These are phyloP conservation scores for Aristolochia fimbriata DNA, from an alignment of 164 flowering plant species.

Conservation along the genomic window DNA sequence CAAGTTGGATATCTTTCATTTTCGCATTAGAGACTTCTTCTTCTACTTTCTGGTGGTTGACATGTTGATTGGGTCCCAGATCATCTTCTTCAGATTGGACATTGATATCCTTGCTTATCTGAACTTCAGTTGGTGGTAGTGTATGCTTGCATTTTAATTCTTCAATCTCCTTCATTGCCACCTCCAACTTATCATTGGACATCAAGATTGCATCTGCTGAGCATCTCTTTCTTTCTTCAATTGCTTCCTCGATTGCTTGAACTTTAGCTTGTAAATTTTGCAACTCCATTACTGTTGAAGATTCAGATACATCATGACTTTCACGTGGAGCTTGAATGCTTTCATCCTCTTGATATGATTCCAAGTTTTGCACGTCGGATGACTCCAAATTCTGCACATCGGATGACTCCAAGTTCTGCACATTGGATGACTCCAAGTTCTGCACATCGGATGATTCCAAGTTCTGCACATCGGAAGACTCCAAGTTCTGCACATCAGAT, in stretches of 20 bases:
- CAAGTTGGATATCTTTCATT: conserved; percentile 84
- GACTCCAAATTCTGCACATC: conserved; percentile 13
- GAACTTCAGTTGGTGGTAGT: conserved; percentile 9
- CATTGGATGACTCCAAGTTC: conserved; percentile 9
- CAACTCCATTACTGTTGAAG: conserved; percentile 37
- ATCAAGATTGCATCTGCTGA: conserved; percentile 16
- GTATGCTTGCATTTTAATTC: conserved; percentile 19
- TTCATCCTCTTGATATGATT: conserved; percentile 3
- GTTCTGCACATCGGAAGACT: conserved; percentile 11
- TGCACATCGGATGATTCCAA: conserved; percentile 7
- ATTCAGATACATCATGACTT: conserved; percentile 1
- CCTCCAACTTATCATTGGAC: conserved; percentile 18
- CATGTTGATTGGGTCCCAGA: conserved; percentile 8
- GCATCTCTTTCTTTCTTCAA: conserved; percentile 31
- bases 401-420: conserved; percentile 12
- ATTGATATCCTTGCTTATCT: conserved; percentile 8
- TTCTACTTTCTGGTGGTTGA: conserved; percentile 17
- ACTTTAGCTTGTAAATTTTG: conserved; percentile 41
- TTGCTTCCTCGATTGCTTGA: conserved; percentile 45
- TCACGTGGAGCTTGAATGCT: conserved; percentile 11
- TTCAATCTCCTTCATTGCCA: conserved; percentile 24
- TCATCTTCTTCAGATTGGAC: conserved; percentile 4
- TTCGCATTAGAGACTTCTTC: conserved; percentile 20
- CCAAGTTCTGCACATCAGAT: conserved; percentile 10
- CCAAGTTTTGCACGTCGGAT: conserved; percentile 10